Evolutionary conservation across 2,329 filamentous ascomycete species (phyloP), one percentile per base, ranked within the genome.

Genomic region (Fusarium buxicola): DNA sequence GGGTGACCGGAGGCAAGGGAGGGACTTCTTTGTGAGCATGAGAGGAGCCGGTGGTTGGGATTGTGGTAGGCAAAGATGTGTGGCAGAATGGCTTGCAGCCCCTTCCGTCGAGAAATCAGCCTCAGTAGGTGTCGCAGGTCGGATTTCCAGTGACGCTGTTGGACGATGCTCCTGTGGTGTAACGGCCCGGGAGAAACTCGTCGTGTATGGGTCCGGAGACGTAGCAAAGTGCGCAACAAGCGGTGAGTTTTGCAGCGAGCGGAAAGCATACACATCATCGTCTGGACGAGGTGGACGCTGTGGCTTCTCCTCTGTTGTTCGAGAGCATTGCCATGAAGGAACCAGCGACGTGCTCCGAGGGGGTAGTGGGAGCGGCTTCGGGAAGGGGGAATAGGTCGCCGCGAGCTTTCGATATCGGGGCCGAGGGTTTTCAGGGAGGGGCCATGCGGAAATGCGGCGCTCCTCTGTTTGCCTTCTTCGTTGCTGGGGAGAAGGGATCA

Each of bases 311-410:
- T 48, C 62, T 30, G 53, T 58, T 27, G 58, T 41, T 24, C 67
- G 63, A 24, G 70, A 69, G 45, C 58, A 63, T 54, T 72, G 66
- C 72, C 72, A 74, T 44, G 72, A 74, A 9, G 72, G 71, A 44
- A 40, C 56, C 15, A 58, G 51, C 25, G 64, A 60, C 30, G 54
- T 52, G 34, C 68, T 73, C 30, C 74, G 72, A 35, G 77, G 74
- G 12, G 77, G 77, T 8, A 77, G 72, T 2, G 66, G 58, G 7
- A 70, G 57, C n/a, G 72, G 62, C 65, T 76, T 81, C 6, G 80
- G 79, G 55, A 80, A 81, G 34, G 79, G 73, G 2, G 80, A 80
- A 57, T 81, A 81, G 4, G 73, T 75, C 15, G 73, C 66, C 9
- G 68, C 60, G 9, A 70, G 55, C 58, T 71, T 74, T 36, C 66